Evolutionary conservation across 805 yeast species (phyloP).

Genomic region (Aciculoconidium aculeatum): DNA sequence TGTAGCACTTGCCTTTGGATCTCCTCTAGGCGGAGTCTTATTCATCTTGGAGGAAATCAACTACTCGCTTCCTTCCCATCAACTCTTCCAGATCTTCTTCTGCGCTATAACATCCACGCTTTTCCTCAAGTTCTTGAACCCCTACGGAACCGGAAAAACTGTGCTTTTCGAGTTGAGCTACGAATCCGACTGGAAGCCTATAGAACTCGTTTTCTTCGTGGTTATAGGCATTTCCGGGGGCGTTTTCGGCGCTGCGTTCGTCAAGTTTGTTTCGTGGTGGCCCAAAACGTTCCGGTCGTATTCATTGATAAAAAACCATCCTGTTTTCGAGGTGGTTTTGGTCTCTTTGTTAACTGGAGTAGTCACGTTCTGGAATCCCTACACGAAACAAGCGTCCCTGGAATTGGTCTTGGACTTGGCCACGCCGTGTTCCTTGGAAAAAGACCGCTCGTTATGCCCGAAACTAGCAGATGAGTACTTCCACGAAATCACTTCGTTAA

Average conservation of each 20-base stretch:
- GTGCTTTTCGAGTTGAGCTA: constrained; percentile 49
- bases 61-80: constrained; percentile 49
- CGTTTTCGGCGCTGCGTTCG: constrained; percentile 44
- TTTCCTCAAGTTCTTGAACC: constrained; percentile 47
- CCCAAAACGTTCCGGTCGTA: constrained; percentile 29
- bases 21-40: constrained; percentile 54
- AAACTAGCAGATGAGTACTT: constrained; percentile 19
- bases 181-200: constrained; percentile 45
- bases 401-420: constrained; percentile 47
- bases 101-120: constrained; percentile 51
- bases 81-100: constrained; percentile 47
- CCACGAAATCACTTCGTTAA: constrained; percentile 26
- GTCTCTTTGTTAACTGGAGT: constrained; percentile 42
- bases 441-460: constrained; percentile 27
- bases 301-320: constrained; percentile 28
- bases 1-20: constrained; percentile 56
- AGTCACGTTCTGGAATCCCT: constrained; percentile 43
- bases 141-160: constrained; percentile 56
- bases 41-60: constrained; percentile 54
- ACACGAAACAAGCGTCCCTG: constrained; percentile 42
- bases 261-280: constrained; percentile 45
- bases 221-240: constrained; percentile 51
- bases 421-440: constrained; percentile 38
- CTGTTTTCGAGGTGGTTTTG: constrained; percentile 40
- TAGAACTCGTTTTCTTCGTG: constrained; percentile 42